Evolutionary conservation across 257 asterid species (phyloP), one percentile per base, ranked within the genome.

Genomic region (Haberlea rhodopensis): DNA sequence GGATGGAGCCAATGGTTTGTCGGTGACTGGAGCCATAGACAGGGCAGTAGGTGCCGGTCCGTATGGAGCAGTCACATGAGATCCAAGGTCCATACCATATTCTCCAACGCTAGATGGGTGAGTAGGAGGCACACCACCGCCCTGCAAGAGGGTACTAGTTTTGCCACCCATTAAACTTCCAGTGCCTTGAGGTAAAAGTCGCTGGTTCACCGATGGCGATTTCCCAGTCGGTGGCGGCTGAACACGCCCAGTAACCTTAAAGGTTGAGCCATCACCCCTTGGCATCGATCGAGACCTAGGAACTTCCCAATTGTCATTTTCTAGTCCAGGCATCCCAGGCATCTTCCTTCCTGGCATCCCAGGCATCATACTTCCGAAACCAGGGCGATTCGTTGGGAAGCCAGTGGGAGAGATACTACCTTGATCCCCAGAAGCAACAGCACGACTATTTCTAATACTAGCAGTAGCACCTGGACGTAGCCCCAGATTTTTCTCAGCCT

Each of bases 321-420:
- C 94, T 40, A 85, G 57, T 61, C 92, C 95, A 9, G 97, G 90
- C 82, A 78, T 76, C 22, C 96, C 97, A 0, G 96, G 87, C 90
- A 92, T 81, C 80, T 82, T 92, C 74, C 97, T 82, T 57, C 96
- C 97, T 0, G 99, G 99, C 96, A 84, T 90, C 62, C 99, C 99
- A 0, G 99, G 97, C 96, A 90, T 90, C 96, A 90, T 86, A 34
- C 99, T 96, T 58, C 96, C 97, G 34, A 82, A 32, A 43, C 96
- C 97, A 29, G 95, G 91, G 4, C 95, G 89, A 68, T 79, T 90
- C 74, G 83, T 75, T 18, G 95, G 86, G 80, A 75, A 77, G 43
- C 90, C 95, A 40, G 82, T 74, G 18, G 99, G 90, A 68, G 86
- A 76, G 28, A 80, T 62, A 62, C 68, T 75, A 20, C 91, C 97